These are phyloP conservation scores for Aspergillus jensenii DNA, from an alignment of 2,329 filamentous ascomycete species.

Conservation along the genomic window DNA sequence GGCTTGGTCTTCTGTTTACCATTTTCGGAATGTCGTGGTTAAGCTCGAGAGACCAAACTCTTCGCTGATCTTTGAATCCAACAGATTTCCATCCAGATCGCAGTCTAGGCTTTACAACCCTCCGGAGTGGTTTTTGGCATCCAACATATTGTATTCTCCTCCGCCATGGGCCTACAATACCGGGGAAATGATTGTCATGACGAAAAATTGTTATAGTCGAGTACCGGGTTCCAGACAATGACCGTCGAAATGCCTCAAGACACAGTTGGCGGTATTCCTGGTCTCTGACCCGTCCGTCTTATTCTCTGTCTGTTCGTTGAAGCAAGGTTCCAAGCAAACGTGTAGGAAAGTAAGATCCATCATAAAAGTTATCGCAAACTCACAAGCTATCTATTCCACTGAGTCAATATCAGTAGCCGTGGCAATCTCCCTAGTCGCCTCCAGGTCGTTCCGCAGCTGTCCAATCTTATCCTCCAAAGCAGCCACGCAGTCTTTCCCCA, in stretches of 20 bases:
- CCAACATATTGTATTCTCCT: too few relatives aligned
- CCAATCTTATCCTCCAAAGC: conserved; percentile 7
- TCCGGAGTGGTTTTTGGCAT: too few relatives aligned
- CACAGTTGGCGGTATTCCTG: not conserved
- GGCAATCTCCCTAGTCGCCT: not conserved
- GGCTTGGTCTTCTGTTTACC: too few relatives aligned
- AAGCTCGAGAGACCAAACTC: too few relatives aligned
- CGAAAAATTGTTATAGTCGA: too few relatives aligned
- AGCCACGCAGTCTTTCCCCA: conserved; percentile 7
- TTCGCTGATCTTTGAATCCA: too few relatives aligned
- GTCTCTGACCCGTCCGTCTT: not conserved
- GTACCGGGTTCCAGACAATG: not conserved
- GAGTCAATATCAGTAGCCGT: conserved; percentile 5
- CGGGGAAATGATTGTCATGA: not conserved
- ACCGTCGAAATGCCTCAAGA: not conserved
- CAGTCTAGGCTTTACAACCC: too few relatives aligned
- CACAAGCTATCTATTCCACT: not conserved
- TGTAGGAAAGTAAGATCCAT: not conserved
- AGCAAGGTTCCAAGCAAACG: too few relatives aligned
- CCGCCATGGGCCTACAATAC: not conserved
- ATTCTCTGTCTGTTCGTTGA: not conserved
- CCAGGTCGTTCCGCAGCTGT: conserved; percentile 2
- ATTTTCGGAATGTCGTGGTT: too few relatives aligned
- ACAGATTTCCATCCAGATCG: too few relatives aligned
- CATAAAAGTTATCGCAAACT: not conserved